Percentiles rank a stretch among this genome's conserved stretches.
Conservation (phyloP, 202 grass and related monocot genomes). For the Setaria italica region DNA sequence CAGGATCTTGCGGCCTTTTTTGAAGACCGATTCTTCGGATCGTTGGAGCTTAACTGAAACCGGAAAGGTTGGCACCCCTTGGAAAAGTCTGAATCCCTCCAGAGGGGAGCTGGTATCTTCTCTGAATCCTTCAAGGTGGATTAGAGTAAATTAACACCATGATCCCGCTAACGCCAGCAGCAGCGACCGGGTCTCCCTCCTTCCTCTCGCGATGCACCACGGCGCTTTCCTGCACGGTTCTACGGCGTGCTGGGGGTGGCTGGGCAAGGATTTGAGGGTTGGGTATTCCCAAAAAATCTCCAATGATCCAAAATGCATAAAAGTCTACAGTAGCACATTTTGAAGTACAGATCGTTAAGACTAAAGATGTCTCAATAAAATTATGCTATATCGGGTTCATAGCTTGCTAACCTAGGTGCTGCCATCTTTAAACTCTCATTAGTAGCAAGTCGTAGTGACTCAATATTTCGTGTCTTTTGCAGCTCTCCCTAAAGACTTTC, state of each 20-base stretch:
- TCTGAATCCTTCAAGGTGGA: constrained; percentile 1
- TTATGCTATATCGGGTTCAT: too few species aligned
- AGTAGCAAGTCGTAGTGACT: too few species aligned
- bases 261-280: too few species aligned
- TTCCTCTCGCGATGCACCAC: background rate
- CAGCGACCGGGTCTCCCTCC: constrained; percentile 13
- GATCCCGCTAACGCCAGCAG: constrained; percentile 23
- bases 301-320: too few species aligned
- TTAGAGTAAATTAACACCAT: background rate
- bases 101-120: background rate
- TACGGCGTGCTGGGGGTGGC: background rate
- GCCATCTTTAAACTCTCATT: too few species aligned
- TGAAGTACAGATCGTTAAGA: too few species aligned
- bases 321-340: too few species aligned
- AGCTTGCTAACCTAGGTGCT: too few species aligned
- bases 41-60: background rate
- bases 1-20: background rate
- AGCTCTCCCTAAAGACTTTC: too few species aligned
- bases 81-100: background rate
- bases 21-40: background rate
- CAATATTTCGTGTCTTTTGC: too few species aligned
- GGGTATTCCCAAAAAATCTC: too few species aligned
- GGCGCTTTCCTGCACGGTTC: constrained; percentile 46
- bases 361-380: too few species aligned
- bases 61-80: background rate